Evolutionary conservation across 139 green algal genomes (phyloP).

Genomic region (Protoeuglena noctilucae): DNA sequence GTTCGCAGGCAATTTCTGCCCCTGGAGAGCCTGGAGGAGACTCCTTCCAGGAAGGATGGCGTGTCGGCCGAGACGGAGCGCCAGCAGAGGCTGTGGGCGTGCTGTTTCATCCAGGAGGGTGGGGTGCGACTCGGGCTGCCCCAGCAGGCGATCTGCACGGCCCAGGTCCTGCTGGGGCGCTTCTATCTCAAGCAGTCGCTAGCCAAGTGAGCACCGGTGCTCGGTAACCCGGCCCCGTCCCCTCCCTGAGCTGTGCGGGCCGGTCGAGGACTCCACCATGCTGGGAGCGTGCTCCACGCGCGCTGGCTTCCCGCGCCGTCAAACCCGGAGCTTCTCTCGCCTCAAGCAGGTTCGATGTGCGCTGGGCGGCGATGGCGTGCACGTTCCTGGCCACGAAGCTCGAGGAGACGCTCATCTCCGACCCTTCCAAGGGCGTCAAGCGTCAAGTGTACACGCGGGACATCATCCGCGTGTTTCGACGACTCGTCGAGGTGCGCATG

Average conservation of each 20-base stretch:
- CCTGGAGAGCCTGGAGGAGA: slow-evolving; percentile 45
- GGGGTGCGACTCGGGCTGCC: slow-evolving; percentile 47
- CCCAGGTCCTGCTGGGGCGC: slow-evolving; percentile 76
- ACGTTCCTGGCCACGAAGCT: slow-evolving; percentile 75
- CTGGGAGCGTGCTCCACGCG: too few species aligned
- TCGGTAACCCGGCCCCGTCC: not conserved
- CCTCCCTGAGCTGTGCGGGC: too few species aligned
- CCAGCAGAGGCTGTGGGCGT: slow-evolving; percentile 53
- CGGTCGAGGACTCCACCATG: too few species aligned
- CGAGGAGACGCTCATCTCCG: slow-evolving; percentile 62
- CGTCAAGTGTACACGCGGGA: too few species aligned
- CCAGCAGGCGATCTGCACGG: slow-evolving; percentile 69
- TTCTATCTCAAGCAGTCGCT: slow-evolving; percentile 89
- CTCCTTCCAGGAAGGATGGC: slow-evolving; percentile 44
- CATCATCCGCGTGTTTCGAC: slow-evolving; percentile 64
- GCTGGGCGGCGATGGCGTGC: slow-evolving; percentile 23
- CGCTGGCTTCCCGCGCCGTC: not conserved
- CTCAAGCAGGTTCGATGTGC: not conserved
- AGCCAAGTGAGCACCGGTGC: slow-evolving; percentile 24
- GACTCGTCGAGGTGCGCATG: slow-evolving; percentile 8
- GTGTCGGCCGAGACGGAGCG: slow-evolving; percentile 54
- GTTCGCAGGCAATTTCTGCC: too few species aligned
- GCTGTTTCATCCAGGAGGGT: slow-evolving; percentile 48
- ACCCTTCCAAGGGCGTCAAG: too few species aligned
- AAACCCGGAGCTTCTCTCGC: not conserved